Conservation (phyloP, 495 filamentous ascomycete species). For the Neurospora terricola region DNA sequence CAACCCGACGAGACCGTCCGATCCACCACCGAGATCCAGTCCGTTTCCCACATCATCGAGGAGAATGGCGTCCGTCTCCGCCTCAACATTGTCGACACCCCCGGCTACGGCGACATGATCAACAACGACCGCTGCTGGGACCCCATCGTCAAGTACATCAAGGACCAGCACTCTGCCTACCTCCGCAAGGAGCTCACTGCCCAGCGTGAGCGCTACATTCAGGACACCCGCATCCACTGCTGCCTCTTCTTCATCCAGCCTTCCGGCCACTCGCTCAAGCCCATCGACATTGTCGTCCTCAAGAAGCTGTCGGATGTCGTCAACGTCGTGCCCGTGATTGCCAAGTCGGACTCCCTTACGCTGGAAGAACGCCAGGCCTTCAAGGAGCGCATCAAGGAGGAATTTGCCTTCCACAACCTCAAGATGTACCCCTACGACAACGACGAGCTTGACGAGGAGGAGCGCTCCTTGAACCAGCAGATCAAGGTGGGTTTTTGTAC, state of each 20-base stretch:
- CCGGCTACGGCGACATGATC: conserved; percentile 96
- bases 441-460: conserved; percentile 95
- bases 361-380: conserved; percentile 91
- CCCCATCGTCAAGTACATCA: conserved; percentile 99
- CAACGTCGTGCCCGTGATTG: conserved; percentile 98
- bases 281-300: conserved; percentile 97
- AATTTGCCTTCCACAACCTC: conserved; percentile 98
- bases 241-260: conserved; percentile 99
- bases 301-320: conserved; percentile 99
- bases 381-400: conserved; percentile 99
- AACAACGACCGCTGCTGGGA: conserved; percentile 99
- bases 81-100: conserved; percentile 94
- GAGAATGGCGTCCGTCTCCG: conserved; percentile 97
- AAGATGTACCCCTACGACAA: conserved; percentile 99
- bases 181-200: conserved; percentile 99
- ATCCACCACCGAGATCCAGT: conserved; percentile 94
- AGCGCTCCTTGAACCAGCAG: conserved; percentile 82
- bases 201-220: conserved; percentile 97
- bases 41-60: conserved; percentile 97
- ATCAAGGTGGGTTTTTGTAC: too few species aligned
- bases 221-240: conserved; percentile 98
- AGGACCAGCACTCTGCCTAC: conserved; percentile 99
- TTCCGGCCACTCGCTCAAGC: conserved; percentile 93
- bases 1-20: conserved; percentile 86
- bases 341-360: conserved; percentile 94